Evolutionary conservation across 768 basidiomycete genomes (phyloP).

Genomic region (Pholiota microspora): DNA sequence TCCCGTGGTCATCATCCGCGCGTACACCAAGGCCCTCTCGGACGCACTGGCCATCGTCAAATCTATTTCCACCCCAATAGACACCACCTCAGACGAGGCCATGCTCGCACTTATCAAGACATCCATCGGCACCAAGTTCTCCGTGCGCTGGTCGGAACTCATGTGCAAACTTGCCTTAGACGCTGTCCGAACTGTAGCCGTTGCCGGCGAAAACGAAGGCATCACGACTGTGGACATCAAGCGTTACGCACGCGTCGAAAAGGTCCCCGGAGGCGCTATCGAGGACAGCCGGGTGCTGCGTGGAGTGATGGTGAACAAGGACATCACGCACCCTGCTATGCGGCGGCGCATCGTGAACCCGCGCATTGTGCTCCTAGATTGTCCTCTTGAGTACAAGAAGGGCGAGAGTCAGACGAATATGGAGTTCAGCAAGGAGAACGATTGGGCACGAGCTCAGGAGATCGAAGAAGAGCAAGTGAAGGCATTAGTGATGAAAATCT

Average conservation of each 20-base stretch:
- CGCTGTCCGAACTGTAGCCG: slow-evolving; percentile 79
- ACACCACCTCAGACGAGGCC: slow-evolving; percentile 78
- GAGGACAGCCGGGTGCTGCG: slow-evolving; percentile 85
- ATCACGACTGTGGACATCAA: slow-evolving; percentile 95
- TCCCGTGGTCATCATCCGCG: slow-evolving; percentile 97
- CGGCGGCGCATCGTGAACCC: slow-evolving; percentile 87
- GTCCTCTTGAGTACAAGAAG: slow-evolving; percentile 98
- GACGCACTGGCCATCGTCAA: slow-evolving; percentile 89
- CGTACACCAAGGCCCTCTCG: slow-evolving; percentile 94
- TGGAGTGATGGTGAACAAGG: slow-evolving; percentile 98
- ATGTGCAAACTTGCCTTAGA: slow-evolving; percentile 96
- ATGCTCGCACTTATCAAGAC: slow-evolving; percentile 98
- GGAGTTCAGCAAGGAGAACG: slow-evolving; percentile 91
- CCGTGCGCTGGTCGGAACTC: slow-evolving; percentile 92
- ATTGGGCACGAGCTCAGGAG: slow-evolving; percentile 90
- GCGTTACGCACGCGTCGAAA: slow-evolving; percentile 96
- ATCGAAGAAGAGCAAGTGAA: slow-evolving; percentile 99
- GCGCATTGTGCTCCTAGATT: slow-evolving; percentile 86
- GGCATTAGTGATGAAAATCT: slow-evolving; percentile 73
- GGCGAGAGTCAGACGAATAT: slow-evolving; percentile 98
- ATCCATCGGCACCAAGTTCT: slow-evolving; percentile 98
- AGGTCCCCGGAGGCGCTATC: slow-evolving; percentile 96
- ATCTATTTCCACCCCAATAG: slow-evolving; percentile 85
- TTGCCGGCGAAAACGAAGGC: slow-evolving; percentile 38
- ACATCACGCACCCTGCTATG: slow-evolving; percentile 98